phyloP scores from a whole-genome alignment of 371 early-diverging fungal genomes.

The Actinomortierella ambigua region DNA sequence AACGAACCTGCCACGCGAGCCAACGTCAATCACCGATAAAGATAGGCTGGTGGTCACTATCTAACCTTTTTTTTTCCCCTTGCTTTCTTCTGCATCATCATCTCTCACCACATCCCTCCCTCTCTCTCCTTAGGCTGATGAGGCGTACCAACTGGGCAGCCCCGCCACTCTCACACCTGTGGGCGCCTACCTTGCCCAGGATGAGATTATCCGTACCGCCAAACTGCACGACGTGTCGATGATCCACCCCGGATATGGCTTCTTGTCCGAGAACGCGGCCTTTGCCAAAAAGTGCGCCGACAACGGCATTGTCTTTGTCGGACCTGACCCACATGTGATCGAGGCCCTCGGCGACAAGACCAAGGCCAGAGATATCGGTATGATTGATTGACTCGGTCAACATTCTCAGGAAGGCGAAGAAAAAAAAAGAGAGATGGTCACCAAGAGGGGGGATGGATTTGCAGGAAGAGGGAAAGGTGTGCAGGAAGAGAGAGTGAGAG shows the following conservation, averaged over 20 bases:
- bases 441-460: background rate
- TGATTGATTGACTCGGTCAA: constrained; percentile 7
- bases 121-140: constrained; percentile 72
- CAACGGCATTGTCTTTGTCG: constrained; percentile 92
- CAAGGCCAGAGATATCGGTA: constrained; percentile 86
- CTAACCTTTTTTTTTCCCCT: too few relatives aligned
- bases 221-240: constrained; percentile 76
- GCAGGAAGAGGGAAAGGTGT: background rate
- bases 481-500: background rate
- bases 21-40: too few relatives aligned
- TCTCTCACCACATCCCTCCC: background rate
- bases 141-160: constrained; percentile 90
- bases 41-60: too few relatives aligned
- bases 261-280: constrained; percentile 88
- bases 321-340: constrained; percentile 87
- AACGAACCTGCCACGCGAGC: too few relatives aligned
- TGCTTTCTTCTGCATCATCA: too few relatives aligned
- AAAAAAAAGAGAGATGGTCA: background rate
- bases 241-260: constrained; percentile 92
- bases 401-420: background rate
- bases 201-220: constrained; percentile 89
- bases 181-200: constrained; percentile 92
- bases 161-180: constrained; percentile 86
- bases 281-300: constrained; percentile 90
- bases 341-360: constrained; percentile 93